Conservation (phyloP, 2,329 filamentous ascomycete genomes). For the Tolypocladium tundrense region DNA sequence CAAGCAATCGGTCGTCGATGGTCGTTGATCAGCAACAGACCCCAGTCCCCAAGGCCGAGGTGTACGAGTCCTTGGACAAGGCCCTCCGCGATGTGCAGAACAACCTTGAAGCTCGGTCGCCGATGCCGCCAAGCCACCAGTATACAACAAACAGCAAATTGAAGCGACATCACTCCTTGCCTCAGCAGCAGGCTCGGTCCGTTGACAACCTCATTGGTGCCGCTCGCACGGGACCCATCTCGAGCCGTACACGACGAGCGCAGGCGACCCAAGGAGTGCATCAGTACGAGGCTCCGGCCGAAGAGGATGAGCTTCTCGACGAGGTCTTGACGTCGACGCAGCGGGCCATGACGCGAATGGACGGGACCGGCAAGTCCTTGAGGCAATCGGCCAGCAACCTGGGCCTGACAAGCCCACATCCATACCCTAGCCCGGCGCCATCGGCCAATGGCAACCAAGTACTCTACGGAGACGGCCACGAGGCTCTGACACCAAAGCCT, state of each 20-base stretch:
- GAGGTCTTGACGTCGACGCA: constrained; percentile 75
- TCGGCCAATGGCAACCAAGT: constrained; percentile 75
- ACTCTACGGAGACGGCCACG: constrained; percentile 58
- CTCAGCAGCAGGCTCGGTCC: constrained; percentile 51
- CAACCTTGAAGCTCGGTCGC: constrained; percentile 34
- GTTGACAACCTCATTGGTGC: constrained; percentile 53
- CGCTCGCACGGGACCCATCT: constrained; percentile 52
- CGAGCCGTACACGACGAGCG: constrained; percentile 69
- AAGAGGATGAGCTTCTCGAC: constrained; percentile 91
- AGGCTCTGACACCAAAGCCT: constrained; percentile 57
- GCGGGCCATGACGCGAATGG: constrained; percentile 63
- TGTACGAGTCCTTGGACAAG: constrained; percentile 51
- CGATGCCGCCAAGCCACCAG: constrained; percentile 44
- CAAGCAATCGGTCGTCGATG: constrained; percentile 75
- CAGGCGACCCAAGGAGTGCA: constrained; percentile 64
- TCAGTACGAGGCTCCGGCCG: constrained; percentile 88
- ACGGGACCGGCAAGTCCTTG: constrained; percentile 35
- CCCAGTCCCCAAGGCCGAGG: constrained; percentile 41
- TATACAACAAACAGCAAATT: constrained; percentile 37
- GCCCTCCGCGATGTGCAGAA: constrained; percentile 45
- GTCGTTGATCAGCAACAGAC: constrained; percentile 52
- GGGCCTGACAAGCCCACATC: constrained; percentile 36
- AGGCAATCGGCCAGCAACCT: constrained; percentile 57
- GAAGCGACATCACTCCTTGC: constrained; percentile 56
- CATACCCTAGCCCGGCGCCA: constrained; percentile 58